Conservation (phyloP, 2,329 filamentous ascomycete species). For the Endoconidiophora laricicola region DNA sequence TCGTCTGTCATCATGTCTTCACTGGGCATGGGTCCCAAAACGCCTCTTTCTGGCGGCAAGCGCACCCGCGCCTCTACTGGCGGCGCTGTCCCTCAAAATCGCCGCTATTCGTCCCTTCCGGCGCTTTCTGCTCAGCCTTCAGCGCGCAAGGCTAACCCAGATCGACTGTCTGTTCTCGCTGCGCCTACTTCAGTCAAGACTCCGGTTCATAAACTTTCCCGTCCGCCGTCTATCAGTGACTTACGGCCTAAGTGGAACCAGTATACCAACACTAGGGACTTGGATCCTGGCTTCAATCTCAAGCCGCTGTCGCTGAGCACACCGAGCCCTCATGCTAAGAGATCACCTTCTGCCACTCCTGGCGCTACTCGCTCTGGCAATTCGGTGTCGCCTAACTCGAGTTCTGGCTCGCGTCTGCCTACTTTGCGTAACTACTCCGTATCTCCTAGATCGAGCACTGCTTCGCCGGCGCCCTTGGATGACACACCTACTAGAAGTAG, state of each 20-base stretch:
- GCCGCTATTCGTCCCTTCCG: constrained; percentile 33
- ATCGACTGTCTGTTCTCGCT: constrained; percentile 30
- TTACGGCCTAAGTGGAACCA: constrained; percentile 57
- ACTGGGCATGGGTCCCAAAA: constrained; percentile 31
- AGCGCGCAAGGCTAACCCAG: constrained; percentile 26
- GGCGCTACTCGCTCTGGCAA: constrained; percentile 24
- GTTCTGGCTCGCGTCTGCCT: constrained; percentile 30
- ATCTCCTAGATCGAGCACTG: constrained; percentile 26
- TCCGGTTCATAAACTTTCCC: constrained; percentile 23
- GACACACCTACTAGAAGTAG: constrained; percentile 29
- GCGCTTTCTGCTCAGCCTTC: constrained; percentile 23
- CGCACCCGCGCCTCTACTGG: constrained; percentile 33
- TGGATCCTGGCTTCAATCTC: constrained; percentile 53
- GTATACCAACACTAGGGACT: constrained; percentile 45
- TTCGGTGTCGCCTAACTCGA: constrained; percentile 22
- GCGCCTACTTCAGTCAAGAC: constrained; percentile 35
- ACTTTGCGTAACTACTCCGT: constrained; percentile 30
- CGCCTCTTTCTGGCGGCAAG: constrained; percentile 25
- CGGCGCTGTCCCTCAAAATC: constrained; percentile 23
- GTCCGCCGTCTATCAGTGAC: constrained; percentile 29
- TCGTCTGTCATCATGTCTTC: constrained; percentile 45
- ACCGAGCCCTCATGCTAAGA: constrained; percentile 39
- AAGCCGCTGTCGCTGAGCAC: constrained; percentile 44
- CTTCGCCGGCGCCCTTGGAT: constrained; percentile 28
- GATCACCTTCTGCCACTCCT: constrained; percentile 24